These are phyloP conservation scores for Sugiyamaella smithiae DNA, from an alignment of 805 yeast genomes.

Conservation along the genomic window DNA sequence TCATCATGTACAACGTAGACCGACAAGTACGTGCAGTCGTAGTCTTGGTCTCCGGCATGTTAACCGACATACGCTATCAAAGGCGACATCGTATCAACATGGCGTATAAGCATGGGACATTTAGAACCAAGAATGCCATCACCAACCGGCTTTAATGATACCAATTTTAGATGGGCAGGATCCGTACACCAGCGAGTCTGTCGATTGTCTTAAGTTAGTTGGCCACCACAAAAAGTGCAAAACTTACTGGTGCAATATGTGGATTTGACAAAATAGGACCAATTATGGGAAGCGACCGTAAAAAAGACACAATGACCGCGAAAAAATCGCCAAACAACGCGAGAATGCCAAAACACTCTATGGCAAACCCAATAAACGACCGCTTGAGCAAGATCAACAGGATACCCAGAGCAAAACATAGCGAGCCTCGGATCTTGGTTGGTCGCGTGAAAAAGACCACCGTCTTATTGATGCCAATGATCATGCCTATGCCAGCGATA, in stretches of 20 bases:
- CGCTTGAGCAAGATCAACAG: constrained; percentile 67
- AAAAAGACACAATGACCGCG: constrained; percentile 80
- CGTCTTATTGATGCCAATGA: constrained; percentile 86
- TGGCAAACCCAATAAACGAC: constrained; percentile 78
- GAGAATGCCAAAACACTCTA: constrained; percentile 86
- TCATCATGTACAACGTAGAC: no score
- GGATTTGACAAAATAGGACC: constrained; percentile 87
- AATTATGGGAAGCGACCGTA: constrained; percentile 81
- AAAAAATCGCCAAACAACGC: constrained; percentile 92
- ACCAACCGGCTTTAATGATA: no score
- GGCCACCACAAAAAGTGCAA: neutral
- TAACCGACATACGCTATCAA: no score
- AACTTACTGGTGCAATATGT: constrained; percentile 63
- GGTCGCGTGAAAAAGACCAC: constrained; percentile 81
- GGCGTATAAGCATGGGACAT: no score
- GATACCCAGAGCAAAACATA: constrained; percentile 76
- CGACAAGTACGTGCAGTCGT: no score
- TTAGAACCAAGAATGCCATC: no score
- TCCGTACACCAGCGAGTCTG: constrained; percentile 61
- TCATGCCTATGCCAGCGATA: constrained; percentile 74
- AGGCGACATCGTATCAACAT: no score
- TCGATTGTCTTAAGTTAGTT: constrained; percentile 41
- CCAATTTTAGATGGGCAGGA: constrained; percentile 62
- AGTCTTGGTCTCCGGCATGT: no score
- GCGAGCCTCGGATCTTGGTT: constrained; percentile 78